These are phyloP conservation scores for Gentiana dahurica DNA, from an alignment of 257 asterid genomes.

Conservation along the genomic window DNA sequence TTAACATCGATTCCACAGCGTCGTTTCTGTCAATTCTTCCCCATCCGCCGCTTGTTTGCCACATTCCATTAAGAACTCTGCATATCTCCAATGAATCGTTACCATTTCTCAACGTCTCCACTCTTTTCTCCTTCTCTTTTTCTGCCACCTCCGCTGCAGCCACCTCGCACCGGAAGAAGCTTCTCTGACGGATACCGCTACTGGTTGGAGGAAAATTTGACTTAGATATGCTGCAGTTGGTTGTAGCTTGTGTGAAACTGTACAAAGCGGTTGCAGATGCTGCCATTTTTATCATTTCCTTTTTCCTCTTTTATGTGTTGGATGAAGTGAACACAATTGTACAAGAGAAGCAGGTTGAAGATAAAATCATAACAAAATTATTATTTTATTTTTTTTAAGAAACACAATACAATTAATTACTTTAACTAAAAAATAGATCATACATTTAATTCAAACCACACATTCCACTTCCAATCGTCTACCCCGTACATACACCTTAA, in stretches of 20 bases:
- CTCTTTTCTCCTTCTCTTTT: constrained; percentile 33
- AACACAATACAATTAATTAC: no score
- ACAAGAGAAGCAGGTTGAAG: no score
- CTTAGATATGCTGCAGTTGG: neutral
- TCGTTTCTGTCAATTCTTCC: constrained; percentile 76
- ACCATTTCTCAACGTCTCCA: constrained; percentile 46
- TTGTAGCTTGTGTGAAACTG: neutral
- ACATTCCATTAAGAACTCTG: constrained; percentile 87
- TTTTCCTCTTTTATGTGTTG: no score
- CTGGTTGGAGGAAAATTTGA: neutral
- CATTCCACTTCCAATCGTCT: no score
- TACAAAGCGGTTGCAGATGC: no score
- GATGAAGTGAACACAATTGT: no score
- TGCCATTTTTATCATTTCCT: no score
- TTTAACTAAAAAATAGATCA: no score
- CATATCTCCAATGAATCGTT: constrained; percentile 70
- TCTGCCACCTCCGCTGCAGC: constrained; percentile 30
- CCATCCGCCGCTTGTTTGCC: constrained; percentile 99
- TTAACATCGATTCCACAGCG: constrained; percentile 90
- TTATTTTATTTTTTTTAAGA: no score
- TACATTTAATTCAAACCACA: no score
- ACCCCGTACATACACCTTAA: no score
- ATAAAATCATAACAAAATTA: no score
- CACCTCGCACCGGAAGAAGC: constrained; percentile 39
- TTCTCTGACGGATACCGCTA: neutral